Base-by-base conservation (phyloP, 495 filamentous ascomycete genomes). In the Talaromyces thailandensis region DNA sequence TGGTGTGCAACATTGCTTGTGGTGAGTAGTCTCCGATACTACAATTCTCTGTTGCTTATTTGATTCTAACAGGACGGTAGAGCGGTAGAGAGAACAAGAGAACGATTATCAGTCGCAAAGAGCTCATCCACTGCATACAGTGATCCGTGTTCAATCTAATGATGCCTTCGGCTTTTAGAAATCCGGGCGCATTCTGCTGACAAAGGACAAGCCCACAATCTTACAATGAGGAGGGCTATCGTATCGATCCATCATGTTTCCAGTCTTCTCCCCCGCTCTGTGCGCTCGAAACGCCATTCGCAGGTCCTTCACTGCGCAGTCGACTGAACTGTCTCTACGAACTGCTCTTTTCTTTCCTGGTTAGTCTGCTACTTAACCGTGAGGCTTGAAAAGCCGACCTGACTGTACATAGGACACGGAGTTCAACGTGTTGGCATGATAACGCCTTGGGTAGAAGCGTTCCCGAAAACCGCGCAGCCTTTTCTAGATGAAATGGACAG, bases 391-490 rank as follows among this genome's bases (percentile, higher is more conserved):
- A 23, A n/a, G 12, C 52, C 35, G 26, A 31, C 12, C 31, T 23
- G 23, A 62, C 29, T 45, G 50, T 58, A 53, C 4, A 29, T 72
- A 96, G 92, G 93, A 64, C 93, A 96, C 77, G 93, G 94, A 65
- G 93, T 96, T 12, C 94, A 98, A 71, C 86, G 90, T 68, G 88
- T 96, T 4, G 93, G 92, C 69, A 98, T 98, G 94, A 79, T 88
- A 32, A 81, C 81, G 28, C 83, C 90, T 32, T 96, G 95, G 90
- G 79, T 92, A 62, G 83, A 89, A 64, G 84, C 84, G 57, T 98
- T 96, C 71, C 93, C 94, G 14, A 67, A 71, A 52, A 95, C 90
- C 31, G 86, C 88, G 21, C 73, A 72, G 6, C 82, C 82, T 4
- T 80, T 96, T 31, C 73, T 97, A 60, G 84, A 95, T 61, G 88